Conservation (phyloP, 257 asterid genomes). For the Anisodus tanguticus region DNA sequence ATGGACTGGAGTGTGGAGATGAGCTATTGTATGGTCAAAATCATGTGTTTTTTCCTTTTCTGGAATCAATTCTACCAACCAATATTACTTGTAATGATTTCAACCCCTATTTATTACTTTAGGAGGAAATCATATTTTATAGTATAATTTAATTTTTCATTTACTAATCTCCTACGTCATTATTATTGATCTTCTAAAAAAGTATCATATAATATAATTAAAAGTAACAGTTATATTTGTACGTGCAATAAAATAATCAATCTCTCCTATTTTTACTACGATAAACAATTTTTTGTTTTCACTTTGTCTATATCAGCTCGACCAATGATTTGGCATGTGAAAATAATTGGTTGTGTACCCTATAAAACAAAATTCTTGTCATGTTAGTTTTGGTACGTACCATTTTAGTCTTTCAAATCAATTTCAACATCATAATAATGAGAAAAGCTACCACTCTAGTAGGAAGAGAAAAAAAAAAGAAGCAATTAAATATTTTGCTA, state of each 20-base stretch:
- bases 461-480: not conserved
- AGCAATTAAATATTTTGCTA: not conserved
- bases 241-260: not conserved
- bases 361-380: not conserved
- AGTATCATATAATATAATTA: not conserved
- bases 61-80: not conserved
- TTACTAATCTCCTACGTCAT: not conserved
- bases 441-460: not conserved
- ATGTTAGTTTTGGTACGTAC: not conserved
- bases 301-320: not conserved
- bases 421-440: not conserved
- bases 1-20: too few species aligned
- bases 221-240: not conserved
- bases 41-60: too few species aligned
- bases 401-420: not conserved
- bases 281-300: not conserved
- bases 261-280: not conserved
- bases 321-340: not conserved
- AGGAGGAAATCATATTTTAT: too few species aligned
- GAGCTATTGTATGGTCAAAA: too few species aligned
- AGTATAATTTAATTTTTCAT: too few species aligned
- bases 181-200: not conserved
- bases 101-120: not conserved
- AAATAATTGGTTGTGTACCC: not conserved
- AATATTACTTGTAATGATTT: not conserved